Evolutionary conservation across 495 filamentous ascomycete genomes (phyloP).

Genomic region (Letharia lupina): DNA sequence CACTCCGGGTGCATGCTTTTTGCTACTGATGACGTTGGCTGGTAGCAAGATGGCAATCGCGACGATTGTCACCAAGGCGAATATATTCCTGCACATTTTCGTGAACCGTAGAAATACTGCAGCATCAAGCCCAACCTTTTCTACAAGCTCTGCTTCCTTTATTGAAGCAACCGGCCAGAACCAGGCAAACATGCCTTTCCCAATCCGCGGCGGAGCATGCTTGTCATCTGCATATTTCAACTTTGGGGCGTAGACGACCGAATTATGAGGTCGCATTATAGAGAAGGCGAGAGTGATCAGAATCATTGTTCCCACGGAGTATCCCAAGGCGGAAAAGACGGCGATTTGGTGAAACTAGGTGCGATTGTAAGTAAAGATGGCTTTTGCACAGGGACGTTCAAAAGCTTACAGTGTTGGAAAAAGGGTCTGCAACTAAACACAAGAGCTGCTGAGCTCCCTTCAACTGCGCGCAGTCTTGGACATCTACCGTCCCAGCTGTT

Average conservation of each 20-base stretch:
- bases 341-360: slow-evolving; percentile 52
- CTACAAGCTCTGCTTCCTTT: slow-evolving; percentile 65
- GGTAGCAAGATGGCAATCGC: slow-evolving; percentile 78
- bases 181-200: slow-evolving; percentile 82
- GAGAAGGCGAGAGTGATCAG: slow-evolving; percentile 74
- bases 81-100: slow-evolving; percentile 87
- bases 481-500: too few relatives aligned
- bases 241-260: slow-evolving; percentile 87
- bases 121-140: slow-evolving; percentile 81
- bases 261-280: slow-evolving; percentile 81
- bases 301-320: slow-evolving; percentile 65
- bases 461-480: background rate
- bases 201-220: slow-evolving; percentile 85
- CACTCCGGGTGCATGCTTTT: slow-evolving; percentile 26
- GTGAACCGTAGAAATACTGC: slow-evolving; percentile 82
- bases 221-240: slow-evolving; percentile 86
- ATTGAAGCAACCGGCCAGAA: slow-evolving; percentile 64
- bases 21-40: slow-evolving; percentile 57
- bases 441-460: slow-evolving; percentile 35
- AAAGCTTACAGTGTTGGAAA: slow-evolving; percentile 36
- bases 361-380: slow-evolving; percentile 1
- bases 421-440: slow-evolving; percentile 42
- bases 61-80: slow-evolving; percentile 61
- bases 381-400: background rate
- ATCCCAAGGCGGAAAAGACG: slow-evolving; percentile 70